A percentile compares a stretch with the other conserved stretches of the same genome.
These are phyloP conservation scores for Chrysoporthe puriensis DNA, from an alignment of 2,329 filamentous ascomycete genomes.

Conservation along the genomic window DNA sequence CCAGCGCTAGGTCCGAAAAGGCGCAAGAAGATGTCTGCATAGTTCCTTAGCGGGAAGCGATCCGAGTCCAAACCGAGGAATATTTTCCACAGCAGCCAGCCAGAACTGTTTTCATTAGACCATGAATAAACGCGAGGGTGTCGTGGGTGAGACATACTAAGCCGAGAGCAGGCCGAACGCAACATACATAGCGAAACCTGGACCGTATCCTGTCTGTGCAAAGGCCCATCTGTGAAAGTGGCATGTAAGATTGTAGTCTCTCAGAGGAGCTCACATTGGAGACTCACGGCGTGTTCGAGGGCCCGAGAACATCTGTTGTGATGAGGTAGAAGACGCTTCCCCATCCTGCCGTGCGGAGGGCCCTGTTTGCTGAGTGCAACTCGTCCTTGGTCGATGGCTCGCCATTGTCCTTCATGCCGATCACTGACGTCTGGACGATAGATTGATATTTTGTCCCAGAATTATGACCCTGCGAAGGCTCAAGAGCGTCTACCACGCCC, in stretches of 20 bases:
- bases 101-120: background rate
- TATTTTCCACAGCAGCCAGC: slow-evolving; percentile 8
- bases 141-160: background rate
- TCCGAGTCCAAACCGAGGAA: slow-evolving; percentile 7
- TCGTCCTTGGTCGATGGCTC: background rate
- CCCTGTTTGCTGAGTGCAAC: slow-evolving; percentile 1
- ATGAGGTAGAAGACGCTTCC: slow-evolving; percentile 13
- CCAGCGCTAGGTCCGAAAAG: slow-evolving; percentile 1
- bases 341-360: slow-evolving; percentile 10
- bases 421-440: background rate
- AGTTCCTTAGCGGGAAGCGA: slow-evolving; percentile 6
- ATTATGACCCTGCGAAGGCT: too few species aligned
- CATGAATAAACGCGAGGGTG: background rate
- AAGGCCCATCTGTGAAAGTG: background rate
- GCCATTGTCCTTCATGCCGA: too few species aligned
- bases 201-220: slow-evolving; percentile 8
- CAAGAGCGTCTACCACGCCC: background rate
- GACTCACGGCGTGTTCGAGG: slow-evolving; percentile 3
- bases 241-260: background rate
- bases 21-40: slow-evolving; percentile 7
- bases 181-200: slow-evolving; percentile 6
- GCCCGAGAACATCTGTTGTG: slow-evolving; percentile 5
- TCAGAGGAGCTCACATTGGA: too few species aligned
- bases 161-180: slow-evolving; percentile 6
- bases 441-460: background rate